Conservation (phyloP, 2,329 filamentous ascomycete species). For the Colletotrichum orbiculare region DNA sequence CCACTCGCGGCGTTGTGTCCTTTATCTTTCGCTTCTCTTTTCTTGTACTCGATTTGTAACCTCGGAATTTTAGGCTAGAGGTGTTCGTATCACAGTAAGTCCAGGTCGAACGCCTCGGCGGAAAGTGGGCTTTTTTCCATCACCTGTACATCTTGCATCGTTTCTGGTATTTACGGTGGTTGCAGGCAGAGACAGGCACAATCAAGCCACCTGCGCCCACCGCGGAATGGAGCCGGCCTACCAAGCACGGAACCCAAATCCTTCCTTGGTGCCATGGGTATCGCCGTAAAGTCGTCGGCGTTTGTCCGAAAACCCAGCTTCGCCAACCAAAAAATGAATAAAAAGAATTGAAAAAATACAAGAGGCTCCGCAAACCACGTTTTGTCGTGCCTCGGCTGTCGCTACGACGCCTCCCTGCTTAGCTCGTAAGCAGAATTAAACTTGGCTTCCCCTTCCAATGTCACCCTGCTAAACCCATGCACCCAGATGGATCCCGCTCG, state of each 20-base stretch:
- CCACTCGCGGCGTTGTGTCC: no score
- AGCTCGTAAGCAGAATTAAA: not conserved
- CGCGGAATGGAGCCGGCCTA: slow-evolving; percentile 11
- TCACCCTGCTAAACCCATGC: slow-evolving; percentile 25
- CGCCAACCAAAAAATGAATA: not conserved
- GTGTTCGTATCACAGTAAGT: no score
- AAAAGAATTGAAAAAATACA: no score
- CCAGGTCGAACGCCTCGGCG: no score
- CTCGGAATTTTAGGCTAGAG: no score
- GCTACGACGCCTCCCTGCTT: not conserved
- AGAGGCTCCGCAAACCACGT: slow-evolving; percentile 9
- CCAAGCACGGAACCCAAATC: not conserved
- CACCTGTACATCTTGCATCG: not conserved
- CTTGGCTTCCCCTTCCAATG: slow-evolving; percentile 14
- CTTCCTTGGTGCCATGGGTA: slow-evolving; percentile 3
- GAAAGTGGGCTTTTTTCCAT: no score
- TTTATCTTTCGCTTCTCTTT: slow-evolving; percentile 10
- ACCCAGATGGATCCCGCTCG: not conserved
- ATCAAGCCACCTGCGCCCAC: not conserved
- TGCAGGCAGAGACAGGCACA: slow-evolving; percentile 8
- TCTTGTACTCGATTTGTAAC: not conserved
- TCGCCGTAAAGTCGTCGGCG: slow-evolving; percentile 13
- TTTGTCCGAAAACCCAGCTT: slow-evolving; percentile 22
- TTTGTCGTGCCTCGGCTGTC: slow-evolving; percentile 26
- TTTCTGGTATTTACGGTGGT: slow-evolving; percentile 20